Evolutionary conservation across 1,284 basidiomycete species (phyloP).

Genomic region (Ceratobasidium sp.): DNA sequence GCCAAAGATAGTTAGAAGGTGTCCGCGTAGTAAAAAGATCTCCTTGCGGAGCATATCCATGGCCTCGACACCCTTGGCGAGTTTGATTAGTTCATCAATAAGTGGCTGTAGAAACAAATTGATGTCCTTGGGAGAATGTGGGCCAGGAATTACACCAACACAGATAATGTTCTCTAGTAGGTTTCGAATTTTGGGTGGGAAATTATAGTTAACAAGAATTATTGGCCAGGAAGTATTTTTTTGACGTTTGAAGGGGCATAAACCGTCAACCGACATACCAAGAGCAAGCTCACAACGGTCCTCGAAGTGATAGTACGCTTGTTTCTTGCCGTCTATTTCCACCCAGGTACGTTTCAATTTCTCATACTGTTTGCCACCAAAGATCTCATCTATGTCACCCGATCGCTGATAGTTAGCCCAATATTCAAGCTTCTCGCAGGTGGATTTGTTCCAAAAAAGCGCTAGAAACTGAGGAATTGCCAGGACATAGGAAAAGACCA

Average conservation of each 20-base stretch:
- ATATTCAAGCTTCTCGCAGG: no score
- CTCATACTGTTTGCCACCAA: slow-evolving; percentile 24
- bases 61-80: no score
- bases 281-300: slow-evolving; percentile 22
- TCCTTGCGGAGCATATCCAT: no score
- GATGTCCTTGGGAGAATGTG: slow-evolving; percentile 29
- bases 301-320: slow-evolving; percentile 39
- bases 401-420: slow-evolving; percentile 1
- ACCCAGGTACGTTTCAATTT: slow-evolving; percentile 43
- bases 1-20: no score
- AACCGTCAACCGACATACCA: slow-evolving; percentile 35
- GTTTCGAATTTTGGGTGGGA: slow-evolving; percentile 23
- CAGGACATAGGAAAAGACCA: slow-evolving; percentile 11
- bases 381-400: slow-evolving; percentile 25
- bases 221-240: slow-evolving; percentile 15
- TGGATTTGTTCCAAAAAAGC: slow-evolving; percentile 11
- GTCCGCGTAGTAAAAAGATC: no score
- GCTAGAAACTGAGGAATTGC: slow-evolving; percentile 27
- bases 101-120: slow-evolving; percentile 37
- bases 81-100: slow-evolving; percentile 17
- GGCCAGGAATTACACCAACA: slow-evolving; percentile 36
- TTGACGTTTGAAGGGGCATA: slow-evolving; percentile 17
- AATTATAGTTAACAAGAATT: slow-evolving; percentile 30
- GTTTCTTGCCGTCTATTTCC: slow-evolving; percentile 41
- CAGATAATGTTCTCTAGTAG: slow-evolving; percentile 22